Evolutionary conservation across 768 basidiomycete genomes (phyloP).

Genomic region (Phaeotremella skinneri): DNA sequence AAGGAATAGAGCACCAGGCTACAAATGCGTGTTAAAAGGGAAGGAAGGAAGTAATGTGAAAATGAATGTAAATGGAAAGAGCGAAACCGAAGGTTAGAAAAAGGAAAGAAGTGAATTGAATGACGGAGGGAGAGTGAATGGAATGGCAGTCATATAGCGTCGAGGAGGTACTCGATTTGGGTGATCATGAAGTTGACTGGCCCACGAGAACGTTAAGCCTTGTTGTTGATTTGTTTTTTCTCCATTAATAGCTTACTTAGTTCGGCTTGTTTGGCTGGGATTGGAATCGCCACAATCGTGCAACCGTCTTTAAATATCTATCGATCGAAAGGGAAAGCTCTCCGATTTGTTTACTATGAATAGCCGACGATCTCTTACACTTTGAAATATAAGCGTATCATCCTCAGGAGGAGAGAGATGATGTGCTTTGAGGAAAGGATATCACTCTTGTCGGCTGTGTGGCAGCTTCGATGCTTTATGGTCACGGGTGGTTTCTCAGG

Average conservation of each 20-base stretch:
- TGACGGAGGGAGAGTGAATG: conserved; percentile 17
- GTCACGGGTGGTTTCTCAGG: too few relatives aligned
- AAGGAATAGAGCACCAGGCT: conserved; percentile 21
- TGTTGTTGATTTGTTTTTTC: background rate
- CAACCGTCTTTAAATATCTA: background rate
- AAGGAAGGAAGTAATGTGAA: conserved; percentile 7
- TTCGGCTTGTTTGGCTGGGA: background rate
- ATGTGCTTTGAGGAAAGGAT: too few relatives aligned
- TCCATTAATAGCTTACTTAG: background rate
- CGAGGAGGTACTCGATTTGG: conserved; percentile 9
- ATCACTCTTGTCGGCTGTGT: too few relatives aligned
- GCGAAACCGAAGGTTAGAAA: conserved; percentile 13
- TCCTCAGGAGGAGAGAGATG: too few relatives aligned
- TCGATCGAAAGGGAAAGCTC: too few relatives aligned
- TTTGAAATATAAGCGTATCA: too few relatives aligned
- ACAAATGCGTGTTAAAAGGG: conserved; percentile 1
- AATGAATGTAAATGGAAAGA: conserved; percentile 6
- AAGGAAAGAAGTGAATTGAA: conserved; percentile 8
- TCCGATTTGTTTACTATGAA: too few relatives aligned
- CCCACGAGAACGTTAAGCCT: background rate
- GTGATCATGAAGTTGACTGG: background rate
- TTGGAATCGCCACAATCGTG: background rate
- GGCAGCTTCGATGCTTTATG: too few relatives aligned
- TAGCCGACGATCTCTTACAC: too few relatives aligned
- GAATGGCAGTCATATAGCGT: background rate